phyloP scores from a whole-genome alignment of 2,329 filamentous ascomycete species.

The Aspergillus niger region DNA sequence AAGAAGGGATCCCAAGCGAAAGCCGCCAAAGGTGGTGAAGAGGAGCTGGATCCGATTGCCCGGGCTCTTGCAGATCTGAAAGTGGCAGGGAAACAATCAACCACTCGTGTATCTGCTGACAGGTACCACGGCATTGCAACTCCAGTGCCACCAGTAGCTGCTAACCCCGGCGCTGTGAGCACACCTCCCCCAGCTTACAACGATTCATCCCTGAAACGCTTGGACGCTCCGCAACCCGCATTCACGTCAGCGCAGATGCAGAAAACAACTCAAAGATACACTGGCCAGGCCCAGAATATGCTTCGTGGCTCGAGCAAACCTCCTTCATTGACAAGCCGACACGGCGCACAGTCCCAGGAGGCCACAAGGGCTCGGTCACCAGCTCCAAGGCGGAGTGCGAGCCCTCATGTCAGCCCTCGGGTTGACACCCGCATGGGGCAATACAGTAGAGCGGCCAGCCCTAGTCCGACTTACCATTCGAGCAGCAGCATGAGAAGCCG shows the following conservation, averaged over 20 bases:
- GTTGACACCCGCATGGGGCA: constrained; percentile 43
- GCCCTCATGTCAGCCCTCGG: constrained; percentile 35
- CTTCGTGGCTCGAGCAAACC: constrained; percentile 55
- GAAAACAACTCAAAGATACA: constrained; percentile 86
- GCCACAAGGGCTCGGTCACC: constrained; percentile 63
- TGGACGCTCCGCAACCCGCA: constrained; percentile 87
- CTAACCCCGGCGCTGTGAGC: constrained; percentile 34
- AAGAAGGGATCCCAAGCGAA: constrained; percentile 40
- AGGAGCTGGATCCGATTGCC: constrained; percentile 84
- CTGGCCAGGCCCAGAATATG: constrained; percentile 78
- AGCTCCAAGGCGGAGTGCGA: constrained; percentile 59
- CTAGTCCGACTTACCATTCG: constrained; percentile 49
- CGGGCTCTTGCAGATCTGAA: constrained; percentile 90
- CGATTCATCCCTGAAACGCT: constrained; percentile 68
- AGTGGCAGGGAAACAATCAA: constrained; percentile 78
- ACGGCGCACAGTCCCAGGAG: constrained; percentile 50
- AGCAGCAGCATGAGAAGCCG: constrained; percentile 45
- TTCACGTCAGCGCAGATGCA: constrained; percentile 96
- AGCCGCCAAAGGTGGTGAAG: constrained; percentile 48
- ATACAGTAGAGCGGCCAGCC: constrained; percentile 46
- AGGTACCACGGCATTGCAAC: constrained; percentile 92
- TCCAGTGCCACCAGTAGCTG: constrained; percentile 59
- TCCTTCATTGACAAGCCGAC: constrained; percentile 62
- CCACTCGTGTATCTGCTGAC: constrained; percentile 87
- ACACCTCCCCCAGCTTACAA: constrained; percentile 90